These are phyloP conservation scores for Pythium biforme DNA, from an alignment of 352 stramenopile genomes.

Conservation along the genomic window DNA sequence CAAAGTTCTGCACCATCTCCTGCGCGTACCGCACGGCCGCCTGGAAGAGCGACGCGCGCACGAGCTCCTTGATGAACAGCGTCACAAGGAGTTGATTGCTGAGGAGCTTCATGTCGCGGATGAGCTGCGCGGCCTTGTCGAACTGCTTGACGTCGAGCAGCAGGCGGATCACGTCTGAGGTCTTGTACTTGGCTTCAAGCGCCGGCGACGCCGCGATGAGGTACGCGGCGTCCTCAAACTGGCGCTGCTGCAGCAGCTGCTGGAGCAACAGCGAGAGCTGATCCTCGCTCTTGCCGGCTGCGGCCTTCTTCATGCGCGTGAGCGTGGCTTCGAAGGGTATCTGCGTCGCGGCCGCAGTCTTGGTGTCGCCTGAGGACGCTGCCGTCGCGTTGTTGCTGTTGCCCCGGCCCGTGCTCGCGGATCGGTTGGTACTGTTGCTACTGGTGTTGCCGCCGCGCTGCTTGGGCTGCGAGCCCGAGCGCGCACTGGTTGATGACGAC, in stretches of 20 bases:
- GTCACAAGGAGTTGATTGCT: constrained; percentile 76
- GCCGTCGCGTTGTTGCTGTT: constrained; percentile 22
- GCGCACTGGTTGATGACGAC: neutral
- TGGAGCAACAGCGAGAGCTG: constrained; percentile 61
- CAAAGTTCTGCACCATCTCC: constrained; percentile 78
- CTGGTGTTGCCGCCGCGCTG: constrained; percentile 27
- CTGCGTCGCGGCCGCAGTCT: constrained; percentile 13
- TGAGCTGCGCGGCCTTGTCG: constrained; percentile 66
- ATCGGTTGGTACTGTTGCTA: too few relatives aligned
- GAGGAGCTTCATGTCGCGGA: constrained; percentile 71
- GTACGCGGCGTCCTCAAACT: constrained; percentile 66
- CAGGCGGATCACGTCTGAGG: constrained; percentile 72
- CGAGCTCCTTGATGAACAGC: constrained; percentile 79
- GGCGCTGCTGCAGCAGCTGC: constrained; percentile 38
- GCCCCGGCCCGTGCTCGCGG: constrained; percentile 2
- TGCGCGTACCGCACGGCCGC: constrained; percentile 70
- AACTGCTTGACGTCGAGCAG: constrained; percentile 63
- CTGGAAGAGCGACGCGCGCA: constrained; percentile 63
- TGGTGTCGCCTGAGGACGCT: constrained; percentile 18
- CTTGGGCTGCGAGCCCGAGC: constrained; percentile 58
- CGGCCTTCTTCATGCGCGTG: constrained; percentile 32
- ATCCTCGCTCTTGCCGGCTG: constrained; percentile 36
- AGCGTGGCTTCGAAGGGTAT: constrained; percentile 37
- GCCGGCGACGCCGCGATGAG: constrained; percentile 53
- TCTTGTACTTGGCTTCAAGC: constrained; percentile 71